A percentile compares a stretch with the other conserved stretches of the same genome.
Evolutionary conservation across 2,329 filamentous ascomycete species (phyloP).

Genomic region (Diaporthe destruens): DNA sequence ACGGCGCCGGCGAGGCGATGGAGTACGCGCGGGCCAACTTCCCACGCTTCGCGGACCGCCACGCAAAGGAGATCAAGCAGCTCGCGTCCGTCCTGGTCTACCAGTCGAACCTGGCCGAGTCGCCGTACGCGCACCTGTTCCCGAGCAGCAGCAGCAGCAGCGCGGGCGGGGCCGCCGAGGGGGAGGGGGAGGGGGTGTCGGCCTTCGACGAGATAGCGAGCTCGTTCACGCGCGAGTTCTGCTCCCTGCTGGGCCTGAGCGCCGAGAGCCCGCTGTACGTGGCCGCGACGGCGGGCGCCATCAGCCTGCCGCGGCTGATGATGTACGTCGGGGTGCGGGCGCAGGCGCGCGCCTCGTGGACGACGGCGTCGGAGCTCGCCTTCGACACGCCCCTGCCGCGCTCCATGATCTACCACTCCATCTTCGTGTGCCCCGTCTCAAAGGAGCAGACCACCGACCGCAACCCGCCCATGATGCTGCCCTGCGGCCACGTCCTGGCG

Average conservation of each 20-base stretch:
- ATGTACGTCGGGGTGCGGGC: constrained; percentile 92
- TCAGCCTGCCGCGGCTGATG: constrained; percentile 88
- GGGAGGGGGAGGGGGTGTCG: no score
- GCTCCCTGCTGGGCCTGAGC: constrained; percentile 87
- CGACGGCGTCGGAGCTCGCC: constrained; percentile 88
- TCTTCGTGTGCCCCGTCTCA: constrained; percentile 97
- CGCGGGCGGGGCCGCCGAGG: neutral
- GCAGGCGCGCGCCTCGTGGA: constrained; percentile 94
- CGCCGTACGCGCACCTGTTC: constrained; percentile 85
- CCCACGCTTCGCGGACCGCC: constrained; percentile 77
- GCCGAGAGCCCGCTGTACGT: constrained; percentile 94
- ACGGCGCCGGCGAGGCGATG: constrained; percentile 74
- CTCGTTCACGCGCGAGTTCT: constrained; percentile 96
- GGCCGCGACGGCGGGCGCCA: constrained; percentile 90
- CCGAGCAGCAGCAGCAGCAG: constrained; percentile 70
- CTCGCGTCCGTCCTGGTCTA: constrained; percentile 87
- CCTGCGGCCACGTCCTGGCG: constrained; percentile 94
- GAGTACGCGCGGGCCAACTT: constrained; percentile 83
- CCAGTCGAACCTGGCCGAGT: constrained; percentile 77
- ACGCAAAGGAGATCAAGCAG: constrained; percentile 83
- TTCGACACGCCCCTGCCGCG: constrained; percentile 75
- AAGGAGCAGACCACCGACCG: constrained; percentile 95
- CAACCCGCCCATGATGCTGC: constrained; percentile 97
- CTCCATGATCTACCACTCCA: constrained; percentile 85
- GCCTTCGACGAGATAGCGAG: constrained; percentile 83